Evolutionary conservation across 129 eudicot genomes (phyloP), one percentile per base, ranked within the genome.

Genomic region (Calendula officinalis): DNA sequence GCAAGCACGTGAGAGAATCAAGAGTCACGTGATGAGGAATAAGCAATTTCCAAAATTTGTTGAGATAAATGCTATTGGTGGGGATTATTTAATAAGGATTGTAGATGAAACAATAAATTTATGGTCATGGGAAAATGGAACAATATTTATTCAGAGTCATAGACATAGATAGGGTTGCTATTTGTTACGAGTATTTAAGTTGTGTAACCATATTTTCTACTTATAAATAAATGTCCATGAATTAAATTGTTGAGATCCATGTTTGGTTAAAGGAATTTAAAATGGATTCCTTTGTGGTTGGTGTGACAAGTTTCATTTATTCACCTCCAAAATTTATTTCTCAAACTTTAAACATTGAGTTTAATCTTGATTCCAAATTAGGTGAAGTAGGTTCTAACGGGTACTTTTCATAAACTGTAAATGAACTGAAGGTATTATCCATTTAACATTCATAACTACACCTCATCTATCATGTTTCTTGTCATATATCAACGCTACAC

Each of bases 11-110:
- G 73, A 68, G 35, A 68, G 40, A 68, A 68, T 55, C 11, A 43
- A 68, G 73, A 55, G 73, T 68, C 73, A 68, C 73, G 73, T 70
- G 75, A 70, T 70, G 42, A 38, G 56, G 60, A 57, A 38, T 46
- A 44, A 59, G 58, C 74, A 69, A 49, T 48, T 59, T 60, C 75
- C 67, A 70, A 48, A 70, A 59, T 70, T 67, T 70, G 49, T 47
- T 59, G 67, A 4, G 51, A 22, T 70, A 59, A 70, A 58, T 70
- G 67, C 12, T 70, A 70, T 59, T 47, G 75, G 67, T 70, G 41
- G 59, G 30, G 75, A 70, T 58, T 12, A 70, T 58, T 70, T 59
- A 70, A 46, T 48, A 70, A 59, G 60, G 51, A 47, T 60, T 70
- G 67, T 70, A 46, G 75, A 47, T 70, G 75, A 37, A 49, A 70